Base-by-base conservation (phyloP, 257 asterid genomes). In the Ophiorrhiza pumila region DNA sequence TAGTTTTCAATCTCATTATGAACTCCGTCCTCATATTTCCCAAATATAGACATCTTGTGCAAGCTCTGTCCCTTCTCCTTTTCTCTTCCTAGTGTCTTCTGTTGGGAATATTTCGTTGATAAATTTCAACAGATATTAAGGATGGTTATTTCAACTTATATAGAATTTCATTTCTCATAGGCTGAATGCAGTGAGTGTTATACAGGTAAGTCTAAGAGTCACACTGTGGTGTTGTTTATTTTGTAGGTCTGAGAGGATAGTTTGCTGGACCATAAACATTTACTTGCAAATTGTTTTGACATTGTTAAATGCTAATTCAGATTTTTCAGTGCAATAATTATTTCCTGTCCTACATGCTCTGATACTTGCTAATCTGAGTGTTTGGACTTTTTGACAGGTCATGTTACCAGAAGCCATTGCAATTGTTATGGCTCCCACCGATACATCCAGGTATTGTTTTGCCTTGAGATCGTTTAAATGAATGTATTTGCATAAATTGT, bases 321-420 rank as follows among this genome's bases (percentile, higher is more conserved):
- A 27, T 25, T 56, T 1, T 55, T 55, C 32, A n/a, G 8, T 25
- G n/a, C 22, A 31, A n/a, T 22, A 1, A 14, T 22, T 49, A 2
- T 34, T n/a, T 22, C 63, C 10, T 52, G 6, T 7, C n/a, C 1
- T 50, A 11, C 34, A 50, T 37, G 23, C 52, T 69, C 27, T 29
- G 0, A 32, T 57, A 57, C 39, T 29, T 41, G 7, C 60, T 56
- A 2, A 14, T 14, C 56, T 52, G 58, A 68, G 39, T 61, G 7
- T 68, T 72, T 68, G 43, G 52, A 39, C 75, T 79, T 74, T 49
- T 84, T 72, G 77, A 32, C 77, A 94, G 98, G 87, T 94, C 67
- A 93, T 91, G 97, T 84, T 94, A 73, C 96, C 97, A 18, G 98
- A 94, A 84, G 96, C 98, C 53, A 71, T 94, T 82, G 97, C 98